Evolutionary conservation across 306 rosid genomes (phyloP).

Genomic region (Rubus idaeus): DNA sequence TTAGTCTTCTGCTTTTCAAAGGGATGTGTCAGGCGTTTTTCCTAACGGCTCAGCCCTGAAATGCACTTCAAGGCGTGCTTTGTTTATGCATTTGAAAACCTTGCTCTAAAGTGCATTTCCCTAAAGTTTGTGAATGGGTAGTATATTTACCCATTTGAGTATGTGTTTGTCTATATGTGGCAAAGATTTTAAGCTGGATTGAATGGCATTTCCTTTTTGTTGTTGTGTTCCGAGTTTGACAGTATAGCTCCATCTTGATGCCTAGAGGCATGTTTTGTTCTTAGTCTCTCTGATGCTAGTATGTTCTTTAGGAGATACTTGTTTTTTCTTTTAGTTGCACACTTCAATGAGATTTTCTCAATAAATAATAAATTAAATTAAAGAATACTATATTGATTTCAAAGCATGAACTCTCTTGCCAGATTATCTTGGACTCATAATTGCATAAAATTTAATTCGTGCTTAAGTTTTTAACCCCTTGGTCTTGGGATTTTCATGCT

Average conservation of each 20-base stretch:
- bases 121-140: background rate
- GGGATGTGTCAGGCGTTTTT: background rate
- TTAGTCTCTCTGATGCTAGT: background rate
- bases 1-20: background rate
- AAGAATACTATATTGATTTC: background rate
- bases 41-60: too few species aligned
- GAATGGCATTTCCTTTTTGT: background rate
- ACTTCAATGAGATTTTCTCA: background rate
- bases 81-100: background rate
- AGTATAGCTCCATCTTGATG: background rate
- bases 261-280: background rate
- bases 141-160: background rate
- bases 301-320: background rate
- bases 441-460: conserved; percentile 5
- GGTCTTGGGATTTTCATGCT: conserved; percentile 1
- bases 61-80: too few species aligned
- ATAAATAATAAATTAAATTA: background rate
- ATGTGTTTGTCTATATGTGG: background rate
- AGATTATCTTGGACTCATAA: conserved; percentile 7
- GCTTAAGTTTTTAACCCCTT: conserved; percentile 3
- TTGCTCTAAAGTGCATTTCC: background rate
- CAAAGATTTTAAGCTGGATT: background rate
- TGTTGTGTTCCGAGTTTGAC: background rate
- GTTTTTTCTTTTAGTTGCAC: background rate
- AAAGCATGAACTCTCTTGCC: background rate